Base-by-base conservation (phyloP, 169 alveolate species). In the Eimeria mitis region DNA sequence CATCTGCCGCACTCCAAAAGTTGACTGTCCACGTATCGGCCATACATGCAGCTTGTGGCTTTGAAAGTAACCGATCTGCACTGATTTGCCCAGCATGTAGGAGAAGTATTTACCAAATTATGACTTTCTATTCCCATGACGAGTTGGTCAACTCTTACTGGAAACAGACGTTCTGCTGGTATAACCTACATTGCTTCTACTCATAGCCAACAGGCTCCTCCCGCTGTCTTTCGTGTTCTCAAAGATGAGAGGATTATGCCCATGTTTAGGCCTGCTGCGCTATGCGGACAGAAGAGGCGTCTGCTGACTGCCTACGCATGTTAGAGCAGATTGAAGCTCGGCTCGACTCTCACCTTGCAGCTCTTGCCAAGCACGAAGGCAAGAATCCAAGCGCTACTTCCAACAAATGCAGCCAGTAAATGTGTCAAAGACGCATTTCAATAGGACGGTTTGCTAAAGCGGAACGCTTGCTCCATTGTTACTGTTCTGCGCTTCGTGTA, bases 251-350 rank as follows among this genome's bases (percentile, higher is more conserved):
- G 13, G 52, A 19, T 40, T 40, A 34, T 40, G 56, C 31, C 79
- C 31, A 70, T 70, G 49, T 31, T 70, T 70, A 78, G 88, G 44
- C 7, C 11, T 56, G 52, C 34, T 83, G 90, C 52, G 76, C 52
- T 87, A 11, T 65, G 94, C 68, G 73, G 49, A 42, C 85, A 91
- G 95, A 85, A 47, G 95, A 91, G 37, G 95, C 85, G 11, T 76
- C 95, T 37, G 71, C 37, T 21, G 95, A 91, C 54, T 84, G 91
- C 49, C 73, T 91, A 44, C 91, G 95, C 95, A 91, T 59, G 71
- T 68, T 91, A 19, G 95, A 91, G 85, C 95, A 91, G 91, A 79
- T 91, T 87, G 95, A 91, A 68, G 85, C 95, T 34, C 84, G 88
- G 54, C 87, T 91, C 19, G 95, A 91, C 87, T 84, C 87, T 31